phyloP scores from a whole-genome alignment of 176 grass and related monocot species.

The Lolium rigidum region DNA sequence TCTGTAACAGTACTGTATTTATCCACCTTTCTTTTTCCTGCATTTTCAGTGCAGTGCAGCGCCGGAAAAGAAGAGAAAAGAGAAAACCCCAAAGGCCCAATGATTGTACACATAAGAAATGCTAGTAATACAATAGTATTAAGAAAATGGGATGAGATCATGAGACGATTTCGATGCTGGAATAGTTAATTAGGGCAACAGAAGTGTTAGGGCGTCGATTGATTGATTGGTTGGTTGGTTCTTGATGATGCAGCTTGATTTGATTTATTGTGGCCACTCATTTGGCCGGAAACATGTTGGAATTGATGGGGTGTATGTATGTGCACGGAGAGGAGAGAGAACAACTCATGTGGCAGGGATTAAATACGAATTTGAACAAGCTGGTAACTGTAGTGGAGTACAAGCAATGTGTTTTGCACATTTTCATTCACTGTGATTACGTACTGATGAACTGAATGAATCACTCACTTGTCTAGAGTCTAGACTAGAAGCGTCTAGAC shows the following conservation, averaged over 20 bases:
- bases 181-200: not conserved
- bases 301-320: not conserved
- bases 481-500: not conserved
- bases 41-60: not conserved
- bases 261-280: too few species aligned
- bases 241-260: not conserved
- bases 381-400: not conserved
- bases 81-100: slow-evolving; percentile 38
- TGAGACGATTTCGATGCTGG: not conserved
- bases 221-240: slow-evolving; percentile 32
- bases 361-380: not conserved
- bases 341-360: not conserved
- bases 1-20: not conserved
- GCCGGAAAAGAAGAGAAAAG: slow-evolving; percentile 39
- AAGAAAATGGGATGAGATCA: slow-evolving; percentile 8
- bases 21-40: not conserved
- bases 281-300: not conserved
- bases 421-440: not conserved
- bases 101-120: slow-evolving; percentile 27
- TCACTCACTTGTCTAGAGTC: too few species aligned
- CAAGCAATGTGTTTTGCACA: not conserved
- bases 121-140: not conserved
- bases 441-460: not conserved
- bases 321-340: not conserved
- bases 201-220: not conserved